Evolutionary conservation across 2,329 filamentous ascomycete genomes (phyloP).

Genomic region (Calycina marina): DNA sequence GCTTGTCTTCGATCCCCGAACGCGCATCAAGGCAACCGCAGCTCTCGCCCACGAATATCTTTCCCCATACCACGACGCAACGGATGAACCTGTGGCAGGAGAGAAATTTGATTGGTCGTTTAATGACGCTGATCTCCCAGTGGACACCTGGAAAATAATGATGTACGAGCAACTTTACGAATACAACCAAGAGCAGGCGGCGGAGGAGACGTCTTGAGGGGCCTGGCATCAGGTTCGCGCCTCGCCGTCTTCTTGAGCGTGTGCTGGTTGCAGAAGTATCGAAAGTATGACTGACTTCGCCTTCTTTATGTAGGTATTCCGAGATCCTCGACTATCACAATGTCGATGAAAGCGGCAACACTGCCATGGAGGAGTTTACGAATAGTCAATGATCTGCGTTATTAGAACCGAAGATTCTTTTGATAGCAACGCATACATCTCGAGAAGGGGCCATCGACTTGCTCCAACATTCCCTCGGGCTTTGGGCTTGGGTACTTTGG

Average conservation of each 20-base stretch:
- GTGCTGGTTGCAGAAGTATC: conserved; percentile 2
- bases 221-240: too few species aligned
- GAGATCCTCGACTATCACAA: conserved; percentile 99
- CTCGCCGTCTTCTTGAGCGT: conserved; percentile 2
- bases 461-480: too few species aligned
- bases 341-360: conserved; percentile 33
- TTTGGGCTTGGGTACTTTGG: too few species aligned
- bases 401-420: too few species aligned
- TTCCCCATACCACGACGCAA: conserved; percentile 90
- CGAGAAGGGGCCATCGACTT: too few species aligned
- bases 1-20: conserved; percentile 98
- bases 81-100: conserved; percentile 85
- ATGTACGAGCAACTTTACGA: conserved; percentile 51
- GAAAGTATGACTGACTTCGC: conserved; percentile 18
- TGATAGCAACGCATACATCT: too few species aligned
- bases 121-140: conserved; percentile 91
- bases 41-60: conserved; percentile 88
- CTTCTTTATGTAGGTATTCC: conserved; percentile 59
- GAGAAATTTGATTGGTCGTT: conserved; percentile 99
- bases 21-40: conserved; percentile 75
- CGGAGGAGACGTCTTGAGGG: conserved; percentile 10
- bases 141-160: conserved; percentile 99
- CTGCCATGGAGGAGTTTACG: conserved; percentile 10
- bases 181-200: conserved; percentile 13
- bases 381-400: conserved; percentile 12